phyloP scores from a whole-genome alignment of 345 rosid species.

The Syzygium grande region DNA sequence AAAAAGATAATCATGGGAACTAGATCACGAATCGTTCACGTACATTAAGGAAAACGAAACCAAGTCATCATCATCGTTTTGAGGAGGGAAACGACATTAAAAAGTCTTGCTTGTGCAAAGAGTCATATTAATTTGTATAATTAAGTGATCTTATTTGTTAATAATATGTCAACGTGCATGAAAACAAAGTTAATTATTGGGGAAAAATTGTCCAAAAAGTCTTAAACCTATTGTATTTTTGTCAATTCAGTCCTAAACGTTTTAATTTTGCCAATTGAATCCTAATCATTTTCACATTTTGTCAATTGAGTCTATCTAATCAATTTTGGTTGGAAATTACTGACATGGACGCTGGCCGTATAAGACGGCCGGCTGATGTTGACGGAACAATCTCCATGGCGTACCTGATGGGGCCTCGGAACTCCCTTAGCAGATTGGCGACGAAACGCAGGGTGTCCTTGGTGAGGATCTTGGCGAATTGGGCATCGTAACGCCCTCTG shows the following conservation, averaged over 20 bases:
- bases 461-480: constrained; percentile 56
- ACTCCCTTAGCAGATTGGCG: constrained; percentile 72
- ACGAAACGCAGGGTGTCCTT: constrained; percentile 75
- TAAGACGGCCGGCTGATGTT: too few relatives aligned
- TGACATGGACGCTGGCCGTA: too few relatives aligned
- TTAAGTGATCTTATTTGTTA: background rate
- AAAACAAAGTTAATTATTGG: background rate
- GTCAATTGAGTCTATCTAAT: too few relatives aligned
- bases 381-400: constrained; percentile 36
- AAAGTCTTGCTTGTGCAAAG: background rate
- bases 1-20: too few relatives aligned
- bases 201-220: too few relatives aligned
- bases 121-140: background rate
- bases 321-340: too few relatives aligned
- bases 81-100: background rate
- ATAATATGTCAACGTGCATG: background rate
- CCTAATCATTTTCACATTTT: too few relatives aligned
- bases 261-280: too few relatives aligned
- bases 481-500: constrained; percentile 59
- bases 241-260: too few relatives aligned
- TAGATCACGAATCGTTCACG: too few relatives aligned
- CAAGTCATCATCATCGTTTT: background rate
- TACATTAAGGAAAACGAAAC: background rate
- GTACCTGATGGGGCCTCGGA: constrained; percentile 48
- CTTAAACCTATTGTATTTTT: too few relatives aligned